phyloP scores from a whole-genome alignment of 1,284 basidiomycete species.

The Somion occarium region DNA sequence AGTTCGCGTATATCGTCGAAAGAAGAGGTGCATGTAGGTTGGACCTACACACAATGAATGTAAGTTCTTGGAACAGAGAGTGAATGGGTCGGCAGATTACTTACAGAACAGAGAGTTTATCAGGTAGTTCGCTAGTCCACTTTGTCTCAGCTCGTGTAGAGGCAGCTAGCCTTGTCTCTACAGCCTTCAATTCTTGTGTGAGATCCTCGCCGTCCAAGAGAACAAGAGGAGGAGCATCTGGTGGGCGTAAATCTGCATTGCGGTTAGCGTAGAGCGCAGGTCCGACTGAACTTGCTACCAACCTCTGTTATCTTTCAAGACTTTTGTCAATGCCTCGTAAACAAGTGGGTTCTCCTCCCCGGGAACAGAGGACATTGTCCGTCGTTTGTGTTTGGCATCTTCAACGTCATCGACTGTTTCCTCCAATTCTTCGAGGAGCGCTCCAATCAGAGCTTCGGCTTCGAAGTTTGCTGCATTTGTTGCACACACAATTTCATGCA shows the following conservation, averaged over 20 bases:
- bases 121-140: neutral
- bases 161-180: neutral
- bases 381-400: too few species aligned
- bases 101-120: conserved; percentile 15
- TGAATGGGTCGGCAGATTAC: too few species aligned
- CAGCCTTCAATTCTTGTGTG: conserved; percentile 11
- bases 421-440: conserved; percentile 25
- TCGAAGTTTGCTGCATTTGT: conserved; percentile 9
- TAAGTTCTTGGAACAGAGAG: neutral
- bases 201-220: conserved; percentile 20
- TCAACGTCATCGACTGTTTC: conserved; percentile 22
- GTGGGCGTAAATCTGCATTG: conserved; percentile 5
- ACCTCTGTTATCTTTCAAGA: too few species aligned
- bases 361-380: too few species aligned
- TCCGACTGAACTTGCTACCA: too few species aligned
- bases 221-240: conserved; percentile 14
- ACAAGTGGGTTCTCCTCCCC: too few species aligned
- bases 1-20: conserved; percentile 17
- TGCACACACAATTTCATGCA: conserved; percentile 9
- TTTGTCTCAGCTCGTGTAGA: neutral
- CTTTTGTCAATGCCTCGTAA: too few species aligned
- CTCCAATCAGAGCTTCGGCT: conserved; percentile 20
- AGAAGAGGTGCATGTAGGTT: conserved; percentile 13
- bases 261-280: too few species aligned
- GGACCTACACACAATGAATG: conserved; percentile 9